These are phyloP conservation scores for Aspergillus versicolor DNA, from an alignment of 2,329 filamentous ascomycete species.

Conservation along the genomic window DNA sequence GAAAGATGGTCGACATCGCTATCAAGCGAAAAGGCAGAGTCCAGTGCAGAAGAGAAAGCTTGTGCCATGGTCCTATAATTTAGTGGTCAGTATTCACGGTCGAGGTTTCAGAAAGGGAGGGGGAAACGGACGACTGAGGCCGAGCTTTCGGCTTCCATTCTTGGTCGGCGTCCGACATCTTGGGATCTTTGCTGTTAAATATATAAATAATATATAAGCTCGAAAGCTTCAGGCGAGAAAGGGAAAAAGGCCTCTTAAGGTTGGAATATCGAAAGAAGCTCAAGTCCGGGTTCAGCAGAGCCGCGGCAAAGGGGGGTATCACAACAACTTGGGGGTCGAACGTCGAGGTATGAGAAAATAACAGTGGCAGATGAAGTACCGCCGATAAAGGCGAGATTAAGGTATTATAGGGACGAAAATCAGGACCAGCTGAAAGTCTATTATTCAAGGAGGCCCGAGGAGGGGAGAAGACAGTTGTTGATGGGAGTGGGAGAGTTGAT, in stretches of 20 bases:
- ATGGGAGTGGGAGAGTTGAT: slow-evolving; percentile 4
- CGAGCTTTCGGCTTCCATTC: slow-evolving; percentile 80
- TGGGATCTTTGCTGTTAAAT: slow-evolving; percentile 15
- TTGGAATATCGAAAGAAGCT: neutral
- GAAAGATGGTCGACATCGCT: slow-evolving; percentile 72
- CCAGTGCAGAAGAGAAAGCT: slow-evolving; percentile 81
- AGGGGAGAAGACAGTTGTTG: neutral
- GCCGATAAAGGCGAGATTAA: slow-evolving; percentile 9
- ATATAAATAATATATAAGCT: slow-evolving; percentile 5
- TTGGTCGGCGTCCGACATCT: slow-evolving; percentile 64
- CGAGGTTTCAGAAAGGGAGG: slow-evolving; percentile 12
- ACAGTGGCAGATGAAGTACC: slow-evolving; percentile 6
- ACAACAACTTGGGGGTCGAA: slow-evolving; percentile 8
- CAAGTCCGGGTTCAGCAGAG: slow-evolving; percentile 6
- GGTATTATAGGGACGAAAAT: slow-evolving; percentile 19
- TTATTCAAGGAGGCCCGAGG: slow-evolving; percentile 4
- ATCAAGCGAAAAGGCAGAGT: slow-evolving; percentile 87
- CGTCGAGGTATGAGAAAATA: slow-evolving; percentile 1
- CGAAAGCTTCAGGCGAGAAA: neutral
- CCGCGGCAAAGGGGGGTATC: slow-evolving; percentile 11
- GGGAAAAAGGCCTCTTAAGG: neutral
- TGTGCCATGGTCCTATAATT: slow-evolving; percentile 73
- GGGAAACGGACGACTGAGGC: slow-evolving; percentile 73
- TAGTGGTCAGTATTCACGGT: slow-evolving; percentile 24
- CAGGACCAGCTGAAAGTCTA: slow-evolving; percentile 32